A percentile compares a stretch with the other conserved stretches of the same genome.
phyloP scores from a whole-genome alignment of 768 basidiomycete species.

The Podaxis sp. region DNA sequence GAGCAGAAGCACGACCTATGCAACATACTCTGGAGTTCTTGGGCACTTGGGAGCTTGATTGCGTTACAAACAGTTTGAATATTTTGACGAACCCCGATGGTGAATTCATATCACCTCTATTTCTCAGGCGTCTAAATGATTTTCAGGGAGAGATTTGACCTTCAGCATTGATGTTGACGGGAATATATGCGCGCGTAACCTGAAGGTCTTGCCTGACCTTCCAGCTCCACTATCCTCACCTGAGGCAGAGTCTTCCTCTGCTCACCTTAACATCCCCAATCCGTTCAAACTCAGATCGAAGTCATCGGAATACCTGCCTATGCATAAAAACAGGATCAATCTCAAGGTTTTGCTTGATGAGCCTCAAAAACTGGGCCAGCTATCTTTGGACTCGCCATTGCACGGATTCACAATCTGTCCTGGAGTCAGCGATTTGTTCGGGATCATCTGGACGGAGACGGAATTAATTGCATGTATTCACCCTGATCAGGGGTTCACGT shows the following conservation, averaged over 20 bases:
- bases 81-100: conserved; percentile 47
- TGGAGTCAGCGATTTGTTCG: conserved; percentile 30
- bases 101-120: conserved; percentile 21
- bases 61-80: conserved; percentile 42
- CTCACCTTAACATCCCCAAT: conserved; percentile 52
- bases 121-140: background rate
- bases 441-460: conserved; percentile 46
- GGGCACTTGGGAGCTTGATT: conserved; percentile 55
- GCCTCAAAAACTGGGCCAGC: conserved; percentile 20
- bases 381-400: conserved; percentile 19
- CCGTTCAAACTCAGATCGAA: conserved; percentile 57
- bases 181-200: conserved; percentile 40
- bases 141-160: conserved; percentile 33
- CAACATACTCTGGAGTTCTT: conserved; percentile 23
- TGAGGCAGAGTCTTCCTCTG: conserved; percentile 27
- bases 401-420: conserved; percentile 24
- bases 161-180: conserved; percentile 41
- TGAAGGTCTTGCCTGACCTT: conserved; percentile 27
- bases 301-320: conserved; percentile 45
- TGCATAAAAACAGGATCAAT: conserved; percentile 17
- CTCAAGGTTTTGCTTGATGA: conserved; percentile 21
- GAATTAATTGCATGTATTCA: conserved; percentile 36
- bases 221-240: conserved; percentile 16
- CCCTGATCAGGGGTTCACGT: background rate
- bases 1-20: conserved; percentile 5